These are phyloP conservation scores for Kluyveromyces sp. DNA, from an alignment of 1,139 yeast genomes.

Conservation along the genomic window DNA sequence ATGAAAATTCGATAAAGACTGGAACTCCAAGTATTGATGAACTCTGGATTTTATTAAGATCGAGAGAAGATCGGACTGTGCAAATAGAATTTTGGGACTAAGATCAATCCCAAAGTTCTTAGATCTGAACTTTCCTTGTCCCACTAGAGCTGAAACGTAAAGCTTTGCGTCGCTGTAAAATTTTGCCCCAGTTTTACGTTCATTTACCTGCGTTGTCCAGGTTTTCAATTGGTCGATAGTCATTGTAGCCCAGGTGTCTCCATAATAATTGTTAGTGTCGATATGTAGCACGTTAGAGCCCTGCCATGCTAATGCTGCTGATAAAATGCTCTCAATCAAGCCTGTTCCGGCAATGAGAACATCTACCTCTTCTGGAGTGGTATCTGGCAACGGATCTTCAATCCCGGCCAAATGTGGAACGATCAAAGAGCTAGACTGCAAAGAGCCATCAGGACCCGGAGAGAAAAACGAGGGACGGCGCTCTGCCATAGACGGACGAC, in stretches of 20 bases:
- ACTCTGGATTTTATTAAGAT: constrained; percentile 78
- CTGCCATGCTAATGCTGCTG: constrained; percentile 96
- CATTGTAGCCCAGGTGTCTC: constrained; percentile 79
- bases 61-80: constrained; percentile 76
- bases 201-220: constrained; percentile 69
- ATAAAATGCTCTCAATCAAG: constrained; percentile 75
- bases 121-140: constrained; percentile 33
- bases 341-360: constrained; percentile 92
- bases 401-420: constrained; percentile 79
- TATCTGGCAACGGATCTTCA: constrained; percentile 53
- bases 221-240: constrained; percentile 75
- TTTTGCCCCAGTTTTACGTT: constrained; percentile 21
- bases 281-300: constrained; percentile 87
- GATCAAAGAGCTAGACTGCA: constrained; percentile 44
- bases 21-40: constrained; percentile 86
- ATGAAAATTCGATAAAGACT: constrained; percentile 80
- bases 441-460: constrained; percentile 13
- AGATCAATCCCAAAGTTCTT: constrained; percentile 82
- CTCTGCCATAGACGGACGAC: constrained; percentile 68
- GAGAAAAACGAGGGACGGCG: constrained; percentile 40
- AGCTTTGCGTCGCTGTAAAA: constrained; percentile 57
- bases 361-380: constrained; percentile 63
- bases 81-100: constrained; percentile 83
- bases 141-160: constrained; percentile 60
- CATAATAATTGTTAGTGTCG: constrained; percentile 77